A percentile compares a stretch with the other conserved stretches of the same genome.
These are phyloP conservation scores for Gynandropsis gynandra DNA, from an alignment of 345 rosid species.

Conservation along the genomic window DNA sequence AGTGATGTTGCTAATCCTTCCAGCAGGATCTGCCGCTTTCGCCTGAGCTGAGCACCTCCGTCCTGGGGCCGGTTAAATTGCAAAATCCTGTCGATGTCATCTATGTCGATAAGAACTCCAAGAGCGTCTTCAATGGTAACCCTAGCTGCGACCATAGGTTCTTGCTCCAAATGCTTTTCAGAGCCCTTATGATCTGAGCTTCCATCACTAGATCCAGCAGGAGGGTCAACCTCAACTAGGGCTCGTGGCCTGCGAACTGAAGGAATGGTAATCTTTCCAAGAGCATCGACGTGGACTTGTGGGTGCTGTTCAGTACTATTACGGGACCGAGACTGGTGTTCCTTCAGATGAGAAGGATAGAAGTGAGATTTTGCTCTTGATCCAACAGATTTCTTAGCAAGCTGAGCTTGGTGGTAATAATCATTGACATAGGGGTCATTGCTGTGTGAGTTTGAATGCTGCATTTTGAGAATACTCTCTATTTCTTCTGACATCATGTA, in stretches of 20 bases:
- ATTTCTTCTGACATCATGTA: constrained; percentile 94
- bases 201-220: constrained; percentile 44
- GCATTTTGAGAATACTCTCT: constrained; percentile 92
- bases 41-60: constrained; percentile 72
- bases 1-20: constrained; percentile 89
- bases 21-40: constrained; percentile 62
- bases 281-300: constrained; percentile 50
- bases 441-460: constrained; percentile 83
- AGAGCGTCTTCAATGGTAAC: constrained; percentile 80
- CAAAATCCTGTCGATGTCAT: constrained; percentile 80
- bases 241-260: constrained; percentile 66
- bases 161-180: constrained; percentile 85
- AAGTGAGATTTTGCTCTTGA: constrained; percentile 51
- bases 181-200: constrained; percentile 44
- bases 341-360: constrained; percentile 79
- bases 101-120: constrained; percentile 69
- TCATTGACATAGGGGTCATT: constrained; percentile 87
- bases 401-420: constrained; percentile 91
- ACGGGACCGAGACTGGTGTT: constrained; percentile 70
- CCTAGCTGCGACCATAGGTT: constrained; percentile 97
- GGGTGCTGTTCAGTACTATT: constrained; percentile 58
- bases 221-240: constrained; percentile 66
- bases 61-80: constrained; percentile 70
- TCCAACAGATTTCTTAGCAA: constrained; percentile 60
- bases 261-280: constrained; percentile 61